phyloP scores from a whole-genome alignment of 139 green algal genomes.

The Pedinophyceae sp. region DNA sequence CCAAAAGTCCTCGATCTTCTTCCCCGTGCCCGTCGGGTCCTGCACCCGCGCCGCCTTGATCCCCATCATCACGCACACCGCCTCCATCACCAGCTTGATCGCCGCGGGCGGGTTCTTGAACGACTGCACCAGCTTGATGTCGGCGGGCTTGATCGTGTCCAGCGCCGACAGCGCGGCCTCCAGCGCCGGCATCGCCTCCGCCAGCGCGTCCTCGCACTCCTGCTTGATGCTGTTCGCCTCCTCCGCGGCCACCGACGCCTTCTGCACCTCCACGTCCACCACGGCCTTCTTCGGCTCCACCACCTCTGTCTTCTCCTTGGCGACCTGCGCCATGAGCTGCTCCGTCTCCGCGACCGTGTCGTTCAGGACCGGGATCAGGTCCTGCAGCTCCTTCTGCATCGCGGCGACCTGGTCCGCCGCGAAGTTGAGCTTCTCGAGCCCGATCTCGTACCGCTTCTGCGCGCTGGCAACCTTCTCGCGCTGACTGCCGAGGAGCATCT shows the following conservation, averaged over 20 bases:
- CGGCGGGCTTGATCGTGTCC: constrained; percentile 48
- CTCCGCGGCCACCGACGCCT: constrained; percentile 15
- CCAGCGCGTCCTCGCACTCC: constrained; percentile 29
- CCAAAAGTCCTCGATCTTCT: constrained; percentile 22
- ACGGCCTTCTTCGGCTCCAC: constrained; percentile 49
- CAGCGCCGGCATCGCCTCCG: constrained; percentile 25
- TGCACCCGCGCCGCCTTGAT: constrained; percentile 13
- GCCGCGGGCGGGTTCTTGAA: constrained; percentile 30
- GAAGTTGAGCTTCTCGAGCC: constrained; percentile 37
- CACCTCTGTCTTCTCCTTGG: constrained; percentile 42
- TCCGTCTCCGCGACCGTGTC: constrained; percentile 39
- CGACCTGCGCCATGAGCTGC: constrained; percentile 32
- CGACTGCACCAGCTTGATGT: constrained; percentile 44
- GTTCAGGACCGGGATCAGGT: constrained; percentile 24
- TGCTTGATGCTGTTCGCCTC: constrained; percentile 27
- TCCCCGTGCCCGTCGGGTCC: constrained; percentile 10
- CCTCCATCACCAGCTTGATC: constrained; percentile 29
- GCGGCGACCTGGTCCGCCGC: constrained; percentile 21
- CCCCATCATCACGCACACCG: constrained; percentile 24
- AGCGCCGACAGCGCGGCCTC: constrained; percentile 27
- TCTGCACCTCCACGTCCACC: constrained; percentile 37
- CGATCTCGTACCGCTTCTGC: constrained; percentile 38
- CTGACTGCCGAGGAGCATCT: constrained; percentile 13
- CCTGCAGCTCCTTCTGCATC: constrained; percentile 31
- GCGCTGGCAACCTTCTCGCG: constrained; percentile 3